A percentile compares a stretch with the other conserved stretches of the same genome.
phyloP scores from a whole-genome alignment of 495 filamentous ascomycete genomes.

The Neurospora sp. region DNA sequence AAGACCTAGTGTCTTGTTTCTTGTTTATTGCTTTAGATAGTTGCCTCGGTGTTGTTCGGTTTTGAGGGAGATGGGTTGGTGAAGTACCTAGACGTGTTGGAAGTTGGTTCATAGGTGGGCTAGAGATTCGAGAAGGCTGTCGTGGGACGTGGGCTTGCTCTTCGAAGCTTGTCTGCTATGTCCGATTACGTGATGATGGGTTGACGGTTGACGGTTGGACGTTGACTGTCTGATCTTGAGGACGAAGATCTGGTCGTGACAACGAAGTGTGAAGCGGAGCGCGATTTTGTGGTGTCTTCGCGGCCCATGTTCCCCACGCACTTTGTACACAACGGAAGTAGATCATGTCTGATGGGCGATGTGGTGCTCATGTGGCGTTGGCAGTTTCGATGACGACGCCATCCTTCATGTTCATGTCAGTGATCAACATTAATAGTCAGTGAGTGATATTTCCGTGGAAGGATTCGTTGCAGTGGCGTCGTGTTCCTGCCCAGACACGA shows the following conservation, averaged over 20 bases:
- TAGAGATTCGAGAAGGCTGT: too few species aligned
- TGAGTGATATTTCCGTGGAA: neutral
- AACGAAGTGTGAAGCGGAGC: neutral
- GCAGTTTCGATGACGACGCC: neutral
- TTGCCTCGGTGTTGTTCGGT: too few species aligned
- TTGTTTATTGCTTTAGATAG: neutral
- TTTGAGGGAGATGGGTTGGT: too few species aligned
- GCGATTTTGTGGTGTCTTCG: neutral
- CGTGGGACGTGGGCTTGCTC: neutral
- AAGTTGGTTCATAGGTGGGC: too few species aligned
- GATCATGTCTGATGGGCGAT: neutral
- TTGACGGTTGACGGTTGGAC: too few species aligned
- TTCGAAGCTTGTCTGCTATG: neutral
- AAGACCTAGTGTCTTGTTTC: constrained; percentile 2
- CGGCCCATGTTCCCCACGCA: neutral
- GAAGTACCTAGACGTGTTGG: too few species aligned
- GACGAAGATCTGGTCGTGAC: neutral
- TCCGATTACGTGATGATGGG: too few species aligned
- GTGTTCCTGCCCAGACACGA: neutral
- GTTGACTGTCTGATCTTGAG: too few species aligned
- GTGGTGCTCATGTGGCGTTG: neutral
- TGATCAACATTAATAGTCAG: neutral
- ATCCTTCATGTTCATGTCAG: neutral
- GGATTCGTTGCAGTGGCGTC: neutral
- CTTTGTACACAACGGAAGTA: neutral